These are phyloP conservation scores for Coniferiporia weirii DNA, from an alignment of 1,284 basidiomycete species.

Conservation along the genomic window DNA sequence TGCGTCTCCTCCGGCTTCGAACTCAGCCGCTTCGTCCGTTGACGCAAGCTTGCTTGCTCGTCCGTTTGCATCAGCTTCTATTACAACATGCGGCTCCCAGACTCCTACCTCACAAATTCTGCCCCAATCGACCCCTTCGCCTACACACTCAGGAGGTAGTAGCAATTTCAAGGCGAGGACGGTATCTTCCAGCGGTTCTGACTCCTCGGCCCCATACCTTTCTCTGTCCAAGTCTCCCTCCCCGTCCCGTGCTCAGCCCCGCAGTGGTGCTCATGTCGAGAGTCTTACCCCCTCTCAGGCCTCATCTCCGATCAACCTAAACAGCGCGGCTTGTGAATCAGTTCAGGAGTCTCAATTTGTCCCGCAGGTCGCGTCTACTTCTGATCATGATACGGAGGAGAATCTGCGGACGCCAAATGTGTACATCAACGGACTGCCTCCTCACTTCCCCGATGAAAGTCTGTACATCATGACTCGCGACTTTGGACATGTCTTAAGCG, in stretches of 20 bases:
- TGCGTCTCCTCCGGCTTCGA: not conserved
- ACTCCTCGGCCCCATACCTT: not conserved
- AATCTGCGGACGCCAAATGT: slow-evolving; percentile 34
- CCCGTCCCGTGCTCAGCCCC: slow-evolving; percentile 1
- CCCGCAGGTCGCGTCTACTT: not conserved
- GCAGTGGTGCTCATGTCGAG: not conserved
- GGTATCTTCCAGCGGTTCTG: not conserved
- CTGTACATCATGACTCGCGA: slow-evolving; percentile 29
- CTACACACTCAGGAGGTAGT: not conserved
- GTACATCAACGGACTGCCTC: slow-evolving; percentile 46
- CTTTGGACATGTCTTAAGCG: slow-evolving; percentile 28
- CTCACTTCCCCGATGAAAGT: slow-evolving; percentile 42
- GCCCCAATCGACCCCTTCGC: not conserved
- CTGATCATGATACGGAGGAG: not conserved
- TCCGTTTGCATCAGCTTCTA: not conserved
- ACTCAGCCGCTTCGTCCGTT: not conserved
- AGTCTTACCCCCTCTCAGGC: not conserved
- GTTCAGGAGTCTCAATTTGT: not conserved
- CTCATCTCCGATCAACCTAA: not conserved
- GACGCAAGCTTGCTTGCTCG: not conserved
- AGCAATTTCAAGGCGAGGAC: not conserved
- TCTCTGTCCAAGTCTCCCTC: not conserved
- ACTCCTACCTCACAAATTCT: not conserved
- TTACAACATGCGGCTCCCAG: not conserved
- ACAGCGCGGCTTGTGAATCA: not conserved